Evolutionary conservation across 2,329 filamentous ascomycete genomes (phyloP).

Genomic region (Metarhizium humberi): DNA sequence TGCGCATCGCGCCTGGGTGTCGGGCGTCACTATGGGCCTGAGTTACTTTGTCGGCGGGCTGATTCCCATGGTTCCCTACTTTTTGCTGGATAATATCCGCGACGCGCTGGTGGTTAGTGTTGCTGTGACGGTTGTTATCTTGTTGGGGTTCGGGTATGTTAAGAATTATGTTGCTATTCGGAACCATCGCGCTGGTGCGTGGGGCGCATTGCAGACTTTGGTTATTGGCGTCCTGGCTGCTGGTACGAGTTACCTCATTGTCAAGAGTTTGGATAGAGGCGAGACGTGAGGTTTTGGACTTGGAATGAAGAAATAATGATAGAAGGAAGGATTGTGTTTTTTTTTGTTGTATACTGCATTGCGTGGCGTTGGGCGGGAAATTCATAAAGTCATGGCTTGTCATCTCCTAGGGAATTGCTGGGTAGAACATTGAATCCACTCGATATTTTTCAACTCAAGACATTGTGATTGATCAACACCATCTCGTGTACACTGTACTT

Average conservation of each 20-base stretch:
- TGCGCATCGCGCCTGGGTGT: constrained; percentile 38
- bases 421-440: too few relatives aligned
- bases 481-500: too few relatives aligned
- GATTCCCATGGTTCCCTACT: constrained; percentile 63
- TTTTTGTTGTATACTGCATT: too few relatives aligned
- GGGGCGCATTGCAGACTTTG: constrained; percentile 55
- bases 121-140: constrained; percentile 47
- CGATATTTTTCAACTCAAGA: too few relatives aligned
- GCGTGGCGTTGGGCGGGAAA: too few relatives aligned
- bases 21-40: constrained; percentile 55
- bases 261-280: constrained; percentile 40
- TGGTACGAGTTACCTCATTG: constrained; percentile 54
- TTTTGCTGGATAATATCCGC: constrained; percentile 39
- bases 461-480: too few relatives aligned
- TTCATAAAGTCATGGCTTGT: too few relatives aligned
- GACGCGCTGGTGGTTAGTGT: constrained; percentile 50
- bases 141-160: constrained; percentile 56
- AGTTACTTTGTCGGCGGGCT: constrained; percentile 64
- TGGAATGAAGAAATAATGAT: too few relatives aligned
- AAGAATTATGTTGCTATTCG: constrained; percentile 48
- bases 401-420: too few relatives aligned
- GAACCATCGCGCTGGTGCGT: constrained; percentile 43
- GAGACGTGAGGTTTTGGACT: background rate
- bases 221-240: constrained; percentile 57
- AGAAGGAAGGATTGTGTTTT: too few relatives aligned